Conservation (phyloP, 2,329 filamentous ascomycete genomes). For the Fonsecaea erecta region DNA sequence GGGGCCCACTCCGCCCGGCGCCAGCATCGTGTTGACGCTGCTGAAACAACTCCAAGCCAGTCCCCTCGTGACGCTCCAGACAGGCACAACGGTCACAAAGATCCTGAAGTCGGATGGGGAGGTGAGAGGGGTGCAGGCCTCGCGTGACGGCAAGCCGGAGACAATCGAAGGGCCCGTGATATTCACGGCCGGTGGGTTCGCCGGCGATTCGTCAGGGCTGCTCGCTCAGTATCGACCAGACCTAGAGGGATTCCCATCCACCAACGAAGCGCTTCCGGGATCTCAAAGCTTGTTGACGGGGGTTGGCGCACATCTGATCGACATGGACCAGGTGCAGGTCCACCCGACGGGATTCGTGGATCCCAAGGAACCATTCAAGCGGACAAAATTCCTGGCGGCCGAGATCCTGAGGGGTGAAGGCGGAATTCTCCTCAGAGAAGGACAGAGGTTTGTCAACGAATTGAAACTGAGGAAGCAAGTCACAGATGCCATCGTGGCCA, state of each 20-base stretch:
- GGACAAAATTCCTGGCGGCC: constrained; percentile 66
- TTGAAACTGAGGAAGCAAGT: constrained; percentile 64
- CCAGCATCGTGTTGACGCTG: constrained; percentile 61
- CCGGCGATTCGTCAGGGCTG: constrained; percentile 63
- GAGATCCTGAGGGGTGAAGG: constrained; percentile 68
- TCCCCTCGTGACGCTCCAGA: constrained; percentile 58
- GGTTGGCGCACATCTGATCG: constrained; percentile 49
- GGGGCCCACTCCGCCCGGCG: constrained; percentile 62
- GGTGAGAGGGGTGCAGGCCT: constrained; percentile 61
- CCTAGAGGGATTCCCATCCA: constrained; percentile 63
- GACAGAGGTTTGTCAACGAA: constrained; percentile 66
- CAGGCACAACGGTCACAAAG: constrained; percentile 58
- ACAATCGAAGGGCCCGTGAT: constrained; percentile 60
- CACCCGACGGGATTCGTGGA: constrained; percentile 70
- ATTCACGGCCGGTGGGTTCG: constrained; percentile 67
- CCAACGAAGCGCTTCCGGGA: constrained; percentile 64
- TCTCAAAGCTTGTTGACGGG: constrained; percentile 53
- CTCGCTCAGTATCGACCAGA: constrained; percentile 63
- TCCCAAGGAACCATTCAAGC: constrained; percentile 50
- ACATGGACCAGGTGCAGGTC: constrained; percentile 62
- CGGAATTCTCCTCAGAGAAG: constrained; percentile 58
- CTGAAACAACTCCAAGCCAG: constrained; percentile 57
- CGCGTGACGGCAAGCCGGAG: constrained; percentile 41
- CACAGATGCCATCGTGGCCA: constrained; percentile 55
- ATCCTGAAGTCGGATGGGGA: constrained; percentile 47